These are phyloP conservation scores for Eucalyptus dawsonii DNA, from an alignment of 345 rosid genomes.

Conservation along the genomic window DNA sequence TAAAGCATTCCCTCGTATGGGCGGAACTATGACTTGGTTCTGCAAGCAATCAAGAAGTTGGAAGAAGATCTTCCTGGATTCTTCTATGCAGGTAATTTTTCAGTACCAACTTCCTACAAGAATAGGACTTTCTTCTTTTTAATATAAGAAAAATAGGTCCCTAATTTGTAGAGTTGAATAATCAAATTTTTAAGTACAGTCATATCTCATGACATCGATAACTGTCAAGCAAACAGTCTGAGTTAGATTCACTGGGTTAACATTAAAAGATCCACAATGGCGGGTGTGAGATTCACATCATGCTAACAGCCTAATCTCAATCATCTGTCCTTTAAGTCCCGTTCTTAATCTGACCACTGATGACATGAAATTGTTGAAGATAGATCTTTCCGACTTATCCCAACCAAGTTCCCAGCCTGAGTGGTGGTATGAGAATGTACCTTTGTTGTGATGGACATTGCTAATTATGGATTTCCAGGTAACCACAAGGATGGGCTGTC, in stretches of 20 bases:
- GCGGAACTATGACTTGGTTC: conserved; percentile 43
- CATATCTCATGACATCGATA: neutral
- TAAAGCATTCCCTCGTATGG: conserved; percentile 75
- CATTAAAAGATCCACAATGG: neutral
- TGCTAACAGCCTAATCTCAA: neutral
- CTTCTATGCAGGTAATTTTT: conserved; percentile 71
- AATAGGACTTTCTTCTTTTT: neutral
- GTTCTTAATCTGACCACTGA: neutral
- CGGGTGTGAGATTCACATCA: neutral
- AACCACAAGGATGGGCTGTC: conserved; percentile 85
- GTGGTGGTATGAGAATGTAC: neutral
- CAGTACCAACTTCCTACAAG: neutral
- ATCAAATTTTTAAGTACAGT: neutral
- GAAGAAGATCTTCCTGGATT: conserved; percentile 85
- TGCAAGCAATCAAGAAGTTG: conserved; percentile 66
- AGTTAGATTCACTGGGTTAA: neutral
- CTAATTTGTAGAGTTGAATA: neutral
- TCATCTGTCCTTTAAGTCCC: neutral
- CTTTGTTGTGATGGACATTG: neutral
- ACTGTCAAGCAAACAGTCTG: neutral
- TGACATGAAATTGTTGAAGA: neutral
- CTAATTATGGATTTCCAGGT: conserved; percentile 24
- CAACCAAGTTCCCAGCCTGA: neutral
- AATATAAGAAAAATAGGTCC: neutral
- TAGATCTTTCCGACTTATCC: neutral